Base-by-base conservation (phyloP, 1,284 basidiomycete genomes). In the Malassezia psittaci region DNA sequence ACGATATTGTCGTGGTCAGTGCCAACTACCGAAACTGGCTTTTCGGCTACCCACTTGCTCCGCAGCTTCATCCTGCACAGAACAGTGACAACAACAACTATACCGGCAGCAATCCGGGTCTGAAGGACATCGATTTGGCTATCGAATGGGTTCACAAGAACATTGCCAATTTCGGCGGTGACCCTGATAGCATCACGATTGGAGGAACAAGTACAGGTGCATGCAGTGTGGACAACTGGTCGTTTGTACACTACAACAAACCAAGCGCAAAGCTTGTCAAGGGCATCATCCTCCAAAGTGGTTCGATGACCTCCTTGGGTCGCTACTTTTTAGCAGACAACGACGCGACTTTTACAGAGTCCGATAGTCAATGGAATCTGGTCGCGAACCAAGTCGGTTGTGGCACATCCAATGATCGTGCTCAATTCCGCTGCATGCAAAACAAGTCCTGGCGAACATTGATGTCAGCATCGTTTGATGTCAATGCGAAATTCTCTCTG, bases 121-220 rank as follows among this genome's bases (percentile, higher is more conserved):
- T 65, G 3, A 48, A 60, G 5, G 71, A 74, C 47, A 58, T 65
- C 1, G 58, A 71, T n/a, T 37, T 52, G 5, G 69, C 67, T 1
- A 62, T 74, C 1, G 18, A 48, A 36, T 87, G 85, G 72, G 71
- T 90, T 59, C 78, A 82, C 52, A 77, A 76, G 29, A 79, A 76
- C 35, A 72, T 77, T 29, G 47, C 52, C 1, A 78, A 80, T 29
- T 86, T 90, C 62, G 87, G 87, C 8, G 89, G 87, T 8, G 74
- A 79, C 56, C 48, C 62, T 1, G 44, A 79, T 4, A 81, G 81
- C 62, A 81, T 94, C 63, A 90, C 88, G 0, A 64, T 94, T 18
- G 87, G 87, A 19, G 90, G 90, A 5, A 89, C 94, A 75, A 89
- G 87, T 67, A 83, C 83, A 33, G 90, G 90, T 38, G 90, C 85